Evolutionary conservation across 1,139 yeast genomes (phyloP).

Genomic region (Lodderomyces beijingensis): DNA sequence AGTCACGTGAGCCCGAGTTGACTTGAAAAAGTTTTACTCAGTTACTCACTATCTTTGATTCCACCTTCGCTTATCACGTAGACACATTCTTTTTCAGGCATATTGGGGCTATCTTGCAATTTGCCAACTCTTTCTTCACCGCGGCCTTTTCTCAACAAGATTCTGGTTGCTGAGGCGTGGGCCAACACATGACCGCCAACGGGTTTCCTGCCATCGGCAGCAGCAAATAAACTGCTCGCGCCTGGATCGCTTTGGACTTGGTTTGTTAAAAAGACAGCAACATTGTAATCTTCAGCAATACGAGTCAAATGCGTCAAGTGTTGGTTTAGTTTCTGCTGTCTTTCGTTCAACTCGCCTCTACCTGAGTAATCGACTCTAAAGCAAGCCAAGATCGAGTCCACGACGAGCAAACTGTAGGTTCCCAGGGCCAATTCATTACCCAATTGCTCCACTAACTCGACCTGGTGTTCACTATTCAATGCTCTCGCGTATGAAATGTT

Average conservation of each 20-base stretch:
- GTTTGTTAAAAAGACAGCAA: slow-evolving; percentile 57
- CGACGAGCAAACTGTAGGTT: slow-evolving; percentile 35
- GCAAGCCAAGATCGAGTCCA: slow-evolving; percentile 61
- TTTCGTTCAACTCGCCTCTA: slow-evolving; percentile 56
- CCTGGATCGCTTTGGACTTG: slow-evolving; percentile 71
- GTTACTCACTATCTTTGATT: slow-evolving; percentile 39
- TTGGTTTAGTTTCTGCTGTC: slow-evolving; percentile 57
- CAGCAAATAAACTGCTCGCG: slow-evolving; percentile 59
- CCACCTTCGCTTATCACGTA: slow-evolving; percentile 53
- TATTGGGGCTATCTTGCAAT: slow-evolving; percentile 59
- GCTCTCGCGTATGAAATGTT: slow-evolving; percentile 58
- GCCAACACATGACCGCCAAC: slow-evolving; percentile 64
- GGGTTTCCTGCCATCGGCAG: slow-evolving; percentile 63
- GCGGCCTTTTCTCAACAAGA: slow-evolving; percentile 54
- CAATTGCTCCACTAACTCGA: slow-evolving; percentile 51
- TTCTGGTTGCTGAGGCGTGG: slow-evolving; percentile 61
- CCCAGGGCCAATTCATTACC: slow-evolving; percentile 50
- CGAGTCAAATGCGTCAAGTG: slow-evolving; percentile 50
- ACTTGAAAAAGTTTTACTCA: too few relatives aligned
- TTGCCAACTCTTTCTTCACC: slow-evolving; percentile 65
- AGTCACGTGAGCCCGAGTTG: too few relatives aligned
- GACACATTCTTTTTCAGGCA: slow-evolving; percentile 56
- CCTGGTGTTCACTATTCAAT: slow-evolving; percentile 57
- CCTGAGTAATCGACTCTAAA: slow-evolving; percentile 60
- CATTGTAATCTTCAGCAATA: slow-evolving; percentile 55